Evolutionary conservation across 2,329 filamentous ascomycete genomes (phyloP), one percentile per base, ranked within the genome.

Genomic region (Furcasterigmium furcatum): DNA sequence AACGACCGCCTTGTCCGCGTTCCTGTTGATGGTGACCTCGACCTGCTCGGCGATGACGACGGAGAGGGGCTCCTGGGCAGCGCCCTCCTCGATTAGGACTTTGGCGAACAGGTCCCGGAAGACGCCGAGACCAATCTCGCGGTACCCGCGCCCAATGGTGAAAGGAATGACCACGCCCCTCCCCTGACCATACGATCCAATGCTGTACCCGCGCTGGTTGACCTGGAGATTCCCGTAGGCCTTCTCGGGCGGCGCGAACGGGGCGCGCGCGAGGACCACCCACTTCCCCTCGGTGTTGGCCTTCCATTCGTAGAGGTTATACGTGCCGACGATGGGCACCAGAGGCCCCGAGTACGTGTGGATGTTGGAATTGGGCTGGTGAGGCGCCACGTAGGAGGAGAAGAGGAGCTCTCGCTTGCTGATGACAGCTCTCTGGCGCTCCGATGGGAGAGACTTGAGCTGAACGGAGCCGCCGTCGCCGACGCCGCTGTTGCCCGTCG

Each of bases 181-280:
- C 21, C 46, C 49, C 21, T 40, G 22, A 5, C 35, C 41, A 19
- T 36, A 41, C 4, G 42, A 4, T 7, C 38, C 46, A 21, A 46
- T 43, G 12, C 46, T 44, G 14, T 45, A 45, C n/a, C 41, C 49
- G 14, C 41, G 49, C 34, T 47, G 35, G 16, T 49, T 30, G 20
- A 46, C 38, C 41, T 51, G 46, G 5, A 21, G n/a, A 25, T 51
- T 46, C 9, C 49, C 49, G 39, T 47, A 49, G 38, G 48, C 48
- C 24, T 49, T 49, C 38, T 51, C 46, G 2, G 49, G 49, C 19
- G 49, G 49, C 9, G 49, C 43, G 38, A 49, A 51, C 3, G 49
- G 46, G 9, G 43, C 49, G 20, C 27, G 43, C 18, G 34, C 46
- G 13, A 49, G 44, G 38, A 34, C 24, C 7, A 5, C 35, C 35